Evolutionary conservation across 148 eudicot genomes (phyloP).

Genomic region (Spergularia marina): DNA sequence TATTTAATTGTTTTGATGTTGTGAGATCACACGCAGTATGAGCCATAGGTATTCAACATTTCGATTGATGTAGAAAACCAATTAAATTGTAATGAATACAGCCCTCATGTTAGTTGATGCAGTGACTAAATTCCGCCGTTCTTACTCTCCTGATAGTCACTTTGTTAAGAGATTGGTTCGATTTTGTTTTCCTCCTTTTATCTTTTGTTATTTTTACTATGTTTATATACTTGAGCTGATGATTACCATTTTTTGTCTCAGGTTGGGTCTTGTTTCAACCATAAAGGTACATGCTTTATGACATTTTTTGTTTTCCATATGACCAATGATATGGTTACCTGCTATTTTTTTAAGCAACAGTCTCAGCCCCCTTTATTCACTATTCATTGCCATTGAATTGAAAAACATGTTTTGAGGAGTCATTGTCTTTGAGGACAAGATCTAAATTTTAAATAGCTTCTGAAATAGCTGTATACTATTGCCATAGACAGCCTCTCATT

Average conservation of each 20-base stretch:
- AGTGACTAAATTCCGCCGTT: too few relatives aligned
- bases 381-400: too few relatives aligned
- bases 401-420: background rate
- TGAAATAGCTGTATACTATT: background rate
- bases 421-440: background rate
- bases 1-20: too few relatives aligned
- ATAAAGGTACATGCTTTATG: constrained; percentile 55
- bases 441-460: background rate
- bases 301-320: background rate
- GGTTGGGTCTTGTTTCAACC: constrained; percentile 90
- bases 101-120: too few relatives aligned
- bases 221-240: constrained; percentile 11
- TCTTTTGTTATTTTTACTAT: background rate
- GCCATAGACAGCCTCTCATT: background rate
- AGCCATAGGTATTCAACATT: too few relatives aligned
- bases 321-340: constrained; percentile 1
- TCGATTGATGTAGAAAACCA: too few relatives aligned
- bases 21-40: too few relatives aligned
- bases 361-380: background rate
- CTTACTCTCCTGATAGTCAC: too few relatives aligned
- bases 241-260: constrained; percentile 29
- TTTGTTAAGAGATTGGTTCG: too few relatives aligned
- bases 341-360: background rate
- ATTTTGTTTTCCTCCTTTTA: too few relatives aligned
- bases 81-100: too few relatives aligned